Percentiles rank a stretch among this genome's conserved stretches.
Conservation (phyloP, 116 monocot genomes). For the Iris pallida region DNA sequence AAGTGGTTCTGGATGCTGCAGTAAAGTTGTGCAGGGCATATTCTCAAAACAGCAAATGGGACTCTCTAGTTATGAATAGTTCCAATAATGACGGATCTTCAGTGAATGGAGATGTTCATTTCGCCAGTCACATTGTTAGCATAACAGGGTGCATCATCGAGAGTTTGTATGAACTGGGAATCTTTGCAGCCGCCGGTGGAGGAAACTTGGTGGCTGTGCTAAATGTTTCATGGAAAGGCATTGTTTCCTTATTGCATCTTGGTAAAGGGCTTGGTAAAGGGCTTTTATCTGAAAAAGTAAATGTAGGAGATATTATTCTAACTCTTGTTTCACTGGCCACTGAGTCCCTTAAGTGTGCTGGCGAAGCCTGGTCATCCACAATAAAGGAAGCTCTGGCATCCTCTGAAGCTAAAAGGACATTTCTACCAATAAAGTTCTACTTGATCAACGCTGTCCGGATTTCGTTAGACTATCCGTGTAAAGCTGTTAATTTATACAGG, state of each 20-base stretch:
- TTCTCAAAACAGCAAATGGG: slow-evolving; percentile 31
- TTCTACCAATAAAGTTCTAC: slow-evolving; percentile 90
- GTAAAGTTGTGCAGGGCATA: slow-evolving; percentile 70
- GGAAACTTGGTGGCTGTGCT: slow-evolving; percentile 75
- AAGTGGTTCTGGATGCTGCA: slow-evolving; percentile 63
- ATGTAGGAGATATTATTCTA: slow-evolving; percentile 57
- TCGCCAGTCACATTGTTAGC: slow-evolving; percentile 27
- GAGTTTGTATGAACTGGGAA: slow-evolving; percentile 67
- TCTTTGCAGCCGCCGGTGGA: slow-evolving; percentile 77
- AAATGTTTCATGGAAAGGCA: slow-evolving; percentile 95
- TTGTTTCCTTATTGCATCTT: slow-evolving; percentile 73
- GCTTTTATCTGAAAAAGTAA: slow-evolving; percentile 51
- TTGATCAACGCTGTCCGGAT: slow-evolving; percentile 87
- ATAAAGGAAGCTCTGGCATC: slow-evolving; percentile 18
- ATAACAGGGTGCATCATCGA: slow-evolving; percentile 47
- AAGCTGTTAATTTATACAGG: slow-evolving; percentile 39
- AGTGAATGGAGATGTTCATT: slow-evolving; percentile 23
- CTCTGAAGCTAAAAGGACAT: slow-evolving; percentile 79
- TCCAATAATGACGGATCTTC: slow-evolving; percentile 7
- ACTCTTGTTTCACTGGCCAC: slow-evolving; percentile 60
- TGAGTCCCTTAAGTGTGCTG: slow-evolving; percentile 55
- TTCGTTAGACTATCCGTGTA: slow-evolving; percentile 65
- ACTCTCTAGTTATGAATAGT: slow-evolving; percentile 4
- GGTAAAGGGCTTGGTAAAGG: slow-evolving; percentile 74
- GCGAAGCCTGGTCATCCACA: slow-evolving; percentile 49